A percentile compares a stretch with the other conserved stretches of the same genome.
Conservation (phyloP, 768 basidiomycete species). For the Boletus edulis region DNA sequence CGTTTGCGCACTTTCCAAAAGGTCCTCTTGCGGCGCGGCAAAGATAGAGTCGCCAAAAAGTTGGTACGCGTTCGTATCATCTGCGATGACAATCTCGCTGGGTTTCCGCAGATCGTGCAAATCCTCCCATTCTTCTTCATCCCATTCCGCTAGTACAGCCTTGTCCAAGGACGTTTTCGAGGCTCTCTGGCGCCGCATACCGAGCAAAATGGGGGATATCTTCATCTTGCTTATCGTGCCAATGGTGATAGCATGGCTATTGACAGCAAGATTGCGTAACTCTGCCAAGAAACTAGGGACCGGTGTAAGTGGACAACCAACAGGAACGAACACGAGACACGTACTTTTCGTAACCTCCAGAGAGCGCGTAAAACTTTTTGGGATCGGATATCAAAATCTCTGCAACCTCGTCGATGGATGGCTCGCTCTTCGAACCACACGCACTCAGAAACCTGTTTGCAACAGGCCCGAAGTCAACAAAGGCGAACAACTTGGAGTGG, state of each 20-base stretch:
- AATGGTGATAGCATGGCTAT: slow-evolving; percentile 52
- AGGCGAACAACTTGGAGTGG: slow-evolving; percentile 80
- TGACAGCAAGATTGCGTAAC: slow-evolving; percentile 83
- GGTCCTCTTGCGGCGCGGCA: slow-evolving; percentile 84
- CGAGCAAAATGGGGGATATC: slow-evolving; percentile 68
- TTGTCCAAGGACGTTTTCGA: slow-evolving; percentile 19
- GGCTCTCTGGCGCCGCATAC: slow-evolving; percentile 55
- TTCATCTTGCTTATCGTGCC: slow-evolving; percentile 60
- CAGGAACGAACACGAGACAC: slow-evolving; percentile 15
- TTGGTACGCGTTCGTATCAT: slow-evolving; percentile 80
- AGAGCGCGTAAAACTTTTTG: slow-evolving; percentile 63
- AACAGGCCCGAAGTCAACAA: slow-evolving; percentile 80
- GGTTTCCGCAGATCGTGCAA: slow-evolving; percentile 71
- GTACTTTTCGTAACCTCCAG: slow-evolving; percentile 69
- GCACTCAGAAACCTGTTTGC: slow-evolving; percentile 85
- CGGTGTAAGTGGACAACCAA: neutral
- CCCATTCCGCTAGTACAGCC: slow-evolving; percentile 29
- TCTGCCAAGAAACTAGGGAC: slow-evolving; percentile 71
- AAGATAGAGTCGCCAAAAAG: slow-evolving; percentile 76
- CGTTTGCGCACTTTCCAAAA: slow-evolving; percentile 66
- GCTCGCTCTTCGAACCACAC: slow-evolving; percentile 86
- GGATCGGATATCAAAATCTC: slow-evolving; percentile 69
- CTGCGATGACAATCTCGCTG: slow-evolving; percentile 74
- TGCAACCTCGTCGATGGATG: slow-evolving; percentile 80
- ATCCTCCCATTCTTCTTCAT: slow-evolving; percentile 74